Conservation (phyloP, 495 filamentous ascomycete species). For the Thermothielavioides terrestris region DNA sequence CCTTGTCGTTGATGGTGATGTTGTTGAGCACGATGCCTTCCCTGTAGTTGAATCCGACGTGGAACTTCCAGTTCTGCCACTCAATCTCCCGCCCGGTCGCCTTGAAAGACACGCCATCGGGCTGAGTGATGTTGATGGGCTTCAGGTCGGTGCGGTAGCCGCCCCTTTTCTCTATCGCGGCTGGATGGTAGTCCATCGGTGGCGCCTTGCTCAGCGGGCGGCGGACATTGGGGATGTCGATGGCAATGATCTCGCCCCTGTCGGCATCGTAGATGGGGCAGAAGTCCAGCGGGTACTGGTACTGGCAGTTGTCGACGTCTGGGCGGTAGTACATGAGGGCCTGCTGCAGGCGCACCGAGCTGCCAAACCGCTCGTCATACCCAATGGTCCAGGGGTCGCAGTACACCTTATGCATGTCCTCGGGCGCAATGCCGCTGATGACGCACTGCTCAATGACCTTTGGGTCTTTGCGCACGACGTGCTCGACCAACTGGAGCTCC, state of each 20-base stretch:
- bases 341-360: constrained; percentile 72
- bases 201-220: constrained; percentile 65
- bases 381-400: constrained; percentile 92
- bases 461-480: constrained; percentile 66
- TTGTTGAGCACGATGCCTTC: constrained; percentile 64
- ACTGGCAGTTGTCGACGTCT: constrained; percentile 78
- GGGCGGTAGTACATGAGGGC: constrained; percentile 95
- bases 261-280: constrained; percentile 86
- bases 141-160: constrained; percentile 77
- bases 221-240: constrained; percentile 77
- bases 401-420: constrained; percentile 90
- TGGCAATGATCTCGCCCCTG: constrained; percentile 74
- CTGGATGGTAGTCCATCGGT: constrained; percentile 73
- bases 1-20: constrained; percentile 68
- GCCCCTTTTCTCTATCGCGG: constrained; percentile 60
- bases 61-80: constrained; percentile 95
- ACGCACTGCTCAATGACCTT: constrained; percentile 90
- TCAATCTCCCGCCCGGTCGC: constrained; percentile 66
- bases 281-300: constrained; percentile 88
- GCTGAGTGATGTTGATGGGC: constrained; percentile 93
- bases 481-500: constrained; percentile 82
- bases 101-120: constrained; percentile 88
- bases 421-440: constrained; percentile 72
- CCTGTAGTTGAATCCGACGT: constrained; percentile 66
- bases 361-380: constrained; percentile 87